Base-by-base conservation (phyloP, 768 basidiomycete species). In the Macrolepiota fuliginosa region DNA sequence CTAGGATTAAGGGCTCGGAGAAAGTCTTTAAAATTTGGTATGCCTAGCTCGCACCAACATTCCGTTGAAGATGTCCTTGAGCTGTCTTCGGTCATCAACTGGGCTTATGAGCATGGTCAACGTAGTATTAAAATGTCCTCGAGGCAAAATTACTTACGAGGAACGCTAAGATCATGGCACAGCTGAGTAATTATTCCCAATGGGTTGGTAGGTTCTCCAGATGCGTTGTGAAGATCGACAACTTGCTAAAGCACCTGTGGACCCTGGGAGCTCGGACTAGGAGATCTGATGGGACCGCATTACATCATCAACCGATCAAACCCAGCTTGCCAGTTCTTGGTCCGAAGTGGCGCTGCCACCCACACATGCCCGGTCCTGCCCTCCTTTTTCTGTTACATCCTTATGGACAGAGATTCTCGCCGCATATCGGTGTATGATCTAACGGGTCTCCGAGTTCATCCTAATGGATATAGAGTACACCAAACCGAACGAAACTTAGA, bases 391-490 rank as follows among this genome's bases (percentile, higher is more conserved):
- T 49, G n/a, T 25, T 12, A 4, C 10, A 50, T 17, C 27, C n/a
- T 17, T 12, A 61, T 61, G 59, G 40, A 59, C 15, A 29, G 13
- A 32, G 59, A 56, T 47, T n/a, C 4, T 24, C 78, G 84, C 25
- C 72, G 73, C 56, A 85, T 74, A 62, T 89, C 88, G 0, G 81
- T 89, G 19, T 87, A 84, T 69, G 90, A 91, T 68, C 78, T 84
- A 37, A 77, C 88, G 0, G 78, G 81, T 46, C 82, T 90, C n/a
- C 82, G 86, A 36, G 69, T 91, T 3, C 88, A 85, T 62, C 81
- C 83, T 22, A 83, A 89, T 66, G 89, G 88, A 4, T 78, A 79
- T 24, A 84, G 88, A 42, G 84, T 89, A 3, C 74, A 79, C 47
- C 82, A 77, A 60, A 71, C 72, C n/a, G 69, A 76, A 3, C 64